These are phyloP conservation scores for Ailanthus altissimus DNA, from an alignment of 345 rosid genomes.

Conservation along the genomic window DNA sequence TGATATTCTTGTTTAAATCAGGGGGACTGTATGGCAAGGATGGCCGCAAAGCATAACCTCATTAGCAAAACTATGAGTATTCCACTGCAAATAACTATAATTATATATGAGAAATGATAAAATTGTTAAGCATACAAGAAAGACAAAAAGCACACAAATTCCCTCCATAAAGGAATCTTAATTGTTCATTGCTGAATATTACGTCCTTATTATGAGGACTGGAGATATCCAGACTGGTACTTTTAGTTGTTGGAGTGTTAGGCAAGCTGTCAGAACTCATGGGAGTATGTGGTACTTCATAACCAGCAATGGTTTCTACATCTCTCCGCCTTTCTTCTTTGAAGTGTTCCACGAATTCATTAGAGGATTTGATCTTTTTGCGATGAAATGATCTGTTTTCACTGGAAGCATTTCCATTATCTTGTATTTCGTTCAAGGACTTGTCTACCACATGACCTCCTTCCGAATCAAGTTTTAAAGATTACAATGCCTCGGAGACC, in stretches of 20 bases:
- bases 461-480: constrained; percentile 40
- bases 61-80: constrained; percentile 11
- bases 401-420: constrained; percentile 24
- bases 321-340: constrained; percentile 21
- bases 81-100: constrained; percentile 12
- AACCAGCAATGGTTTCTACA: constrained; percentile 20
- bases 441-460: constrained; percentile 30
- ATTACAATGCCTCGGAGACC: constrained; percentile 65
- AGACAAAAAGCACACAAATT: background rate
- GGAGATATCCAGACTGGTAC: constrained; percentile 34
- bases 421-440: constrained; percentile 29
- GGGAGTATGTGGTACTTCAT: constrained; percentile 37
- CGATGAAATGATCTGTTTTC: constrained; percentile 35
- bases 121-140: background rate
- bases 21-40: constrained; percentile 69
- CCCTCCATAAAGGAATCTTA: background rate
- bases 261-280: constrained; percentile 33
- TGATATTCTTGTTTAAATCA: constrained; percentile 75
- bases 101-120: background rate
- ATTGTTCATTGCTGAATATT: constrained; percentile 26
- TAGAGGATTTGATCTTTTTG: constrained; percentile 45
- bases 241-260: constrained; percentile 36
- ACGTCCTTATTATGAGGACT: constrained; percentile 50
- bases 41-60: constrained; percentile 34
- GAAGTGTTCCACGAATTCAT: constrained; percentile 28